phyloP scores from a whole-genome alignment of 192 early-diverging fungal genomes.

The Rhizoclosmatium globosum region DNA sequence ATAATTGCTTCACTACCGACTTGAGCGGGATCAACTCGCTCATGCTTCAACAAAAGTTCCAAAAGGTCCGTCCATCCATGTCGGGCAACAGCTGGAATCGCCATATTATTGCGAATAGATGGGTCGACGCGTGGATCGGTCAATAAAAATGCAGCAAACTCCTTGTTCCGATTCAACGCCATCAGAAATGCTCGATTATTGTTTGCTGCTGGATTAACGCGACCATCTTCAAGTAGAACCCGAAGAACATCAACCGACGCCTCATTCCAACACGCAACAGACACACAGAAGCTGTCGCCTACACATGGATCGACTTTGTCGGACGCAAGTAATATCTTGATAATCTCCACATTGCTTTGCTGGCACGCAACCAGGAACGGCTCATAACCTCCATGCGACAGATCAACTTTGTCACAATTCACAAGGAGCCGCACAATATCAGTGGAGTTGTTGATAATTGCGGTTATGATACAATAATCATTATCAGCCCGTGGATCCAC shows the following conservation, averaged over 20 bases:
- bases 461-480: not conserved
- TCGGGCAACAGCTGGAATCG: not conserved
- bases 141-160: not conserved
- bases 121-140: not conserved
- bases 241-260: not conserved
- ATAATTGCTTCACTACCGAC: not conserved
- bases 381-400: not conserved
- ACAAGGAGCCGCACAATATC: not conserved
- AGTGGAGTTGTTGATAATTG: not conserved
- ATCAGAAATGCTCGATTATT: not conserved
- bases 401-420: not conserved
- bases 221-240: not conserved
- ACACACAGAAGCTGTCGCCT: not conserved
- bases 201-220: not conserved
- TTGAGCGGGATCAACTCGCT: not conserved
- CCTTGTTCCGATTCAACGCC: not conserved
- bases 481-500: not conserved
- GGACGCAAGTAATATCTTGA: not conserved
- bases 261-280: not conserved
- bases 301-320: not conserved
- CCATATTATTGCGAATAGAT: not conserved
- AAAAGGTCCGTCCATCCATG: not conserved
- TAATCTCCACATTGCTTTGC: not conserved
- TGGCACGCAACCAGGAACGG: not conserved
- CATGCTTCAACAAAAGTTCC: not conserved